Conservation (phyloP, 305 asterid genomes). For the Lippia alba region DNA sequence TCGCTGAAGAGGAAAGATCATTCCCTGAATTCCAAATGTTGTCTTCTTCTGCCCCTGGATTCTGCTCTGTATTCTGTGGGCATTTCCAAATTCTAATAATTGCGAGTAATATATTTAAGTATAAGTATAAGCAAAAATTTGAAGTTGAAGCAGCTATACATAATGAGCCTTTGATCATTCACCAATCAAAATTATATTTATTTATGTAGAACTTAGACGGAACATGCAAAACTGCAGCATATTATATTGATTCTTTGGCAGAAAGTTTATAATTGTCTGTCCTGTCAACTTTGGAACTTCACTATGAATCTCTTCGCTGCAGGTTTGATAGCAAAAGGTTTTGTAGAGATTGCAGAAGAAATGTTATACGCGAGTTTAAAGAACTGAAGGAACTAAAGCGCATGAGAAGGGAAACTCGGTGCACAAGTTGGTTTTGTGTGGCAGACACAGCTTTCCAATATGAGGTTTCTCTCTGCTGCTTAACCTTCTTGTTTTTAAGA, state of each 20-base stretch:
- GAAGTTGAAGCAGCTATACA: conserved; percentile 7
- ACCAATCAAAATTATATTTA: not conserved
- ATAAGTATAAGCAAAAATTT: not conserved
- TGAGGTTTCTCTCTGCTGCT: conserved; percentile 65
- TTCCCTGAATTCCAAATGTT: not conserved
- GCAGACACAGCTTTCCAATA: conserved; percentile 94
- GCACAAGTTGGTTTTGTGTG: conserved; percentile 95
- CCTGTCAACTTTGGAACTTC: not conserved
- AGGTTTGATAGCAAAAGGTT: conserved; percentile 99
- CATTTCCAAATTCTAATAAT: not conserved
- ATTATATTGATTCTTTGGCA: no score
- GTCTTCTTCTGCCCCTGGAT: not conserved
- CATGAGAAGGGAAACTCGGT: conserved; percentile 80
- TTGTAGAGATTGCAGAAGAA: conserved; percentile 99
- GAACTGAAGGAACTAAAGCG: conserved; percentile 97
- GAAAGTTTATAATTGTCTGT: conserved; percentile 13
- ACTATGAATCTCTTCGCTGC: conserved; percentile 40
- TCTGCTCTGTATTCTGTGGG: not conserved
- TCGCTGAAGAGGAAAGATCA: conserved; percentile 1
- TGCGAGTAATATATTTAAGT: not conserved
- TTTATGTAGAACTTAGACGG: not conserved
- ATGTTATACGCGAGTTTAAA: conserved; percentile 97
- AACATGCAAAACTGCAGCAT: not conserved
- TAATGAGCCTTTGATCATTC: not conserved
- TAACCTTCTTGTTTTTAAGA: conserved; percentile 13